Conservation (phyloP, 2,329 filamentous ascomycete genomes). For the Trichothecium roseum region DNA sequence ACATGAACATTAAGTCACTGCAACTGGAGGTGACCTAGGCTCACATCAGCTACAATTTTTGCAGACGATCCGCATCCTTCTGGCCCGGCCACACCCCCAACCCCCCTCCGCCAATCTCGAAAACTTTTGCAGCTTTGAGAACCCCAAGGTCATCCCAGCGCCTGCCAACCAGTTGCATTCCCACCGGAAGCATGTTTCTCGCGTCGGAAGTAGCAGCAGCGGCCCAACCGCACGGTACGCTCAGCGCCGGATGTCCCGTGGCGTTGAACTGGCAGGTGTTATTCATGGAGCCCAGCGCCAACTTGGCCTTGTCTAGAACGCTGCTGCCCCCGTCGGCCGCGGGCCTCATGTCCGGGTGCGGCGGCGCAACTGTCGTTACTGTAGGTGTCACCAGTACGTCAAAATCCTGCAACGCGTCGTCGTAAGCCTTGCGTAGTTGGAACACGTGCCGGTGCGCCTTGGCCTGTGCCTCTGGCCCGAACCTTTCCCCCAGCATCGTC, state of each 20-base stretch:
- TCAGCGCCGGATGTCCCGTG: constrained; percentile 45
- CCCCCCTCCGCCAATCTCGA: constrained; percentile 32
- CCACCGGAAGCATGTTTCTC: constrained; percentile 32
- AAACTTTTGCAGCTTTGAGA: constrained; percentile 31
- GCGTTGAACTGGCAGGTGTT: constrained; percentile 49
- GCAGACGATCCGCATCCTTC: too few species aligned
- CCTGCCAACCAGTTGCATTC: constrained; percentile 44
- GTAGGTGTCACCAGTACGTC: constrained; percentile 39
- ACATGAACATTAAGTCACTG: too few species aligned
- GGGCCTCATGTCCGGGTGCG: constrained; percentile 12
- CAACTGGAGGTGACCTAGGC: too few species aligned
- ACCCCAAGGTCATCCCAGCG: constrained; percentile 39
- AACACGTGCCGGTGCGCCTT: constrained; percentile 37
- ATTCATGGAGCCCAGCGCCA: constrained; percentile 40
- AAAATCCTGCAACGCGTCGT: constrained; percentile 24
- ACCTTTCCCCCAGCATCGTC: constrained; percentile 14
- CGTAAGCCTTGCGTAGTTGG: constrained; percentile 34
- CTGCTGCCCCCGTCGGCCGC: too few species aligned
- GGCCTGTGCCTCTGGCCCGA: constrained; percentile 19
- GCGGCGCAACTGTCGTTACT: constrained; percentile 34
- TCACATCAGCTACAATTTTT: too few species aligned
- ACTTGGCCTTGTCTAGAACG: constrained; percentile 33
- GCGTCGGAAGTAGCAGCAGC: constrained; percentile 26
- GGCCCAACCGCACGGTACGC: constrained; percentile 37
- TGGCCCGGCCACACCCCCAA: too few species aligned